Conservation (phyloP, 768 basidiomycete genomes). For the Cyathus striatus region DNA sequence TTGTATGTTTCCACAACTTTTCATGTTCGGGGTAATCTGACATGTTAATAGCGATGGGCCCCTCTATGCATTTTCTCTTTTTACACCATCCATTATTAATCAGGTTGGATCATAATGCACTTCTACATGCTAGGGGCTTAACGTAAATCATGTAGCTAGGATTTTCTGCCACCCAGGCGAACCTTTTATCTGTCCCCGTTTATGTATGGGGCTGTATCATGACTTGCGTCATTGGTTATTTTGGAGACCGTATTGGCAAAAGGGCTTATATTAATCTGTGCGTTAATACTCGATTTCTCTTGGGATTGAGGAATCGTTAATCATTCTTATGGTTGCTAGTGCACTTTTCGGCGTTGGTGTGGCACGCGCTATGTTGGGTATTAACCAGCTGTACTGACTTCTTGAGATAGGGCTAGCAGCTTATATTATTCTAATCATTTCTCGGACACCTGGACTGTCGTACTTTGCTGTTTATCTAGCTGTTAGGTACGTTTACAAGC, state of each 20-base stretch:
- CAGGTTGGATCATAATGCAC: slow-evolving; percentile 32
- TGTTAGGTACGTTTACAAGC: slow-evolving; percentile 45
- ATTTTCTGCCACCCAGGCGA: slow-evolving; percentile 60
- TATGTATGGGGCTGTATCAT: slow-evolving; percentile 70
- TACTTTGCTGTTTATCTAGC: slow-evolving; percentile 74
- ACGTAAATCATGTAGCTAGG: slow-evolving; percentile 25
- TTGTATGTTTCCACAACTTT: slow-evolving; percentile 35
- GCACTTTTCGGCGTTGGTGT: slow-evolving; percentile 21
- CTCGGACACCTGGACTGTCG: slow-evolving; percentile 54
- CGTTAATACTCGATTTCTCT: slow-evolving; percentile 16
- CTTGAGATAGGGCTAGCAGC: slow-evolving; percentile 41
- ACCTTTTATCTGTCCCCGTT: slow-evolving; percentile 73
- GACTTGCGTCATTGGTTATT: slow-evolving; percentile 55
- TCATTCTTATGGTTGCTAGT: slow-evolving; percentile 8
- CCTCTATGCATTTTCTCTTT: slow-evolving; percentile 46
- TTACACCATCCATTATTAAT: slow-evolving; percentile 51
- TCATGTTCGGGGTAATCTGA: slow-evolving; percentile 1
- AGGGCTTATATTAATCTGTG: slow-evolving; percentile 61
- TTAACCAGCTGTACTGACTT: neutral
- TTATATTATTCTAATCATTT: slow-evolving; percentile 64
- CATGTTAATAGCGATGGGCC: slow-evolving; percentile 42
- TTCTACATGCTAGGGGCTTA: neutral
- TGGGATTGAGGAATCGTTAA: too few species aligned
- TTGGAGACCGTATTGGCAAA: slow-evolving; percentile 55
- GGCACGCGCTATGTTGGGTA: neutral